phyloP scores from a whole-genome alignment of 2,329 filamentous ascomycete genomes.

The Penicillium sp. region DNA sequence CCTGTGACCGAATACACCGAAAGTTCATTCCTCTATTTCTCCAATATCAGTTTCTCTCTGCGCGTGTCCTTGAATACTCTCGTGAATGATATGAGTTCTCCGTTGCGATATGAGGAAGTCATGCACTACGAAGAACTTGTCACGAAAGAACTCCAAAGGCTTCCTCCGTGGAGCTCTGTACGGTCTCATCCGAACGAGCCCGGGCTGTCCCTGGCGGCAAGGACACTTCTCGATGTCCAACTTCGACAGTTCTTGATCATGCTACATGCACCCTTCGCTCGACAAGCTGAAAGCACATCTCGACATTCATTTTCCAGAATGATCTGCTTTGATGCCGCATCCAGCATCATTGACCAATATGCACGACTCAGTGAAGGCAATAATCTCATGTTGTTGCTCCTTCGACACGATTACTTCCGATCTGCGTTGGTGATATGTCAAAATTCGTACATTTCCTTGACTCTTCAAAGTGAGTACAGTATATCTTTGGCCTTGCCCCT shows the following conservation, averaged over 20 bases:
- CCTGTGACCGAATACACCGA: slow-evolving; percentile 19
- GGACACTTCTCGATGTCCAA: slow-evolving; percentile 26
- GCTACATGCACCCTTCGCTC: slow-evolving; percentile 31
- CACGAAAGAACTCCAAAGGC: slow-evolving; percentile 21
- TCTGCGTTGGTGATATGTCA: slow-evolving; percentile 22
- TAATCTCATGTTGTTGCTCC: slow-evolving; percentile 14
- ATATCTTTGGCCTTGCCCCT: no score
- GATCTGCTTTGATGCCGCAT: slow-evolving; percentile 23
- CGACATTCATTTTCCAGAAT: slow-evolving; percentile 27
- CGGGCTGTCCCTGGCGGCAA: slow-evolving; percentile 9
- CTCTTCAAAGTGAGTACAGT: not conserved
- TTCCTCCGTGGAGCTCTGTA: slow-evolving; percentile 20
- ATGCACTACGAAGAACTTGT: slow-evolving; percentile 28
- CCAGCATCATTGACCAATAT: slow-evolving; percentile 17
- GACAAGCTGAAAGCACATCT: slow-evolving; percentile 20
- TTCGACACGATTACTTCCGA: slow-evolving; percentile 24
- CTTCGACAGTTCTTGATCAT: slow-evolving; percentile 31
- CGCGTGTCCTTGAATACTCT: slow-evolving; percentile 27
- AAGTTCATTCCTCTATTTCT: slow-evolving; percentile 29
- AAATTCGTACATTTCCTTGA: slow-evolving; percentile 14
- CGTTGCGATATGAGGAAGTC: slow-evolving; percentile 26
- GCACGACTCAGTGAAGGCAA: slow-evolving; percentile 5
- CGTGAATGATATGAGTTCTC: slow-evolving; percentile 28
- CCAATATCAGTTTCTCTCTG: slow-evolving; percentile 24
- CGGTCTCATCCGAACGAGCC: not conserved